Evolutionary conservation across 1,284 basidiomycete species (phyloP).

Genomic region (Coriolopsis trogii): DNA sequence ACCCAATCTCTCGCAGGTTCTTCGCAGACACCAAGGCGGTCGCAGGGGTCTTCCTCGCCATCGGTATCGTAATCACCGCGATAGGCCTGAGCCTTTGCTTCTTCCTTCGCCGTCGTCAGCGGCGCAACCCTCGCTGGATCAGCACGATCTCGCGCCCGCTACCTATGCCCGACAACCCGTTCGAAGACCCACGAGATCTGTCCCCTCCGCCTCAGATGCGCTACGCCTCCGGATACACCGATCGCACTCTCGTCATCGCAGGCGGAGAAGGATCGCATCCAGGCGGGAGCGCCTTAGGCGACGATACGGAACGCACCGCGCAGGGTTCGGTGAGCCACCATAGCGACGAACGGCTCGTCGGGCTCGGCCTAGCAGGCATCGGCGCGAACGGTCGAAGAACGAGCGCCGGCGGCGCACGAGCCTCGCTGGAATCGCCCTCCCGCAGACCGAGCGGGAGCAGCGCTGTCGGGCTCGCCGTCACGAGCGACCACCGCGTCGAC

Average conservation of each 20-base stretch:
- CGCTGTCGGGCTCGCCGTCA: constrained; percentile 24
- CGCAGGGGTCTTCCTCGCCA: constrained; percentile 57
- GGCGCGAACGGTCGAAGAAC: constrained; percentile 18
- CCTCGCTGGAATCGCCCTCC: constrained; percentile 10
- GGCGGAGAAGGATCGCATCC: constrained; percentile 1
- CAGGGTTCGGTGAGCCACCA: constrained; percentile 1
- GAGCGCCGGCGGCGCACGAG: constrained; percentile 3
- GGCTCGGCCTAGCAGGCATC: constrained; percentile 23
- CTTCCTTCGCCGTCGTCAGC: constrained; percentile 41
- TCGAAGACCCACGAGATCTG: constrained; percentile 29
- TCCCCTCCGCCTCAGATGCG: constrained; percentile 19
- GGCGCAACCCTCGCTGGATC: constrained; percentile 32
- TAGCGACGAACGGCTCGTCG: constrained; percentile 3
- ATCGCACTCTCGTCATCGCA: constrained; percentile 24
- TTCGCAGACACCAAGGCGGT: constrained; percentile 56
- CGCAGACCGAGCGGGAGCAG: constrained; percentile 19
- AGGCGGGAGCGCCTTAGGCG: constrained; percentile 25
- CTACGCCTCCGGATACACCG: constrained; percentile 20
- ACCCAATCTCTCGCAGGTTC: constrained; percentile 41
- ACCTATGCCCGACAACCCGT: constrained; percentile 32
- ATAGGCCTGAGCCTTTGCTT: constrained; percentile 38
- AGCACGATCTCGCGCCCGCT: constrained; percentile 40
- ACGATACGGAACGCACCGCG: constrained; percentile 14
- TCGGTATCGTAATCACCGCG: constrained; percentile 45
- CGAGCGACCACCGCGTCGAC: constrained; percentile 19